phyloP scores from a whole-genome alignment of 169 alveolate genomes.

The Babesia ovata region DNA sequence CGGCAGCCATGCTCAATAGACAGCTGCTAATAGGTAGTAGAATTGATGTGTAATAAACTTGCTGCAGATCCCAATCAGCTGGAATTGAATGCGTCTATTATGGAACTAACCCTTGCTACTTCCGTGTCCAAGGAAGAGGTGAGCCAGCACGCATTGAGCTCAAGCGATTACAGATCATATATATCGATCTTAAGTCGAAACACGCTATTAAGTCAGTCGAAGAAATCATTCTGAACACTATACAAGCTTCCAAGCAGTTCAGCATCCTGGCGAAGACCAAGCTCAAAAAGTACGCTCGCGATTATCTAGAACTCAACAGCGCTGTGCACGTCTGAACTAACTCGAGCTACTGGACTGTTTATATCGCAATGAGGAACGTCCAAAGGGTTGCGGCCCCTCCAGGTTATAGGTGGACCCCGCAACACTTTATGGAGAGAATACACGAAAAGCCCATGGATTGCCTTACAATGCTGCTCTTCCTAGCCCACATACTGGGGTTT shows the following conservation, averaged over 20 bases:
- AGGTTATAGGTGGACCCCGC: constrained; percentile 47
- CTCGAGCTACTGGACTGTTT: background rate
- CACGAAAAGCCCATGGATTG: constrained; percentile 54
- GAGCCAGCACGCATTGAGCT: background rate
- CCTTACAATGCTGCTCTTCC: constrained; percentile 22
- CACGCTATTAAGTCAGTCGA: constrained; percentile 35
- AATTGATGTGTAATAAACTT: background rate
- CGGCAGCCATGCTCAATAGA: constrained; percentile 69
- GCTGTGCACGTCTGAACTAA: constrained; percentile 4
- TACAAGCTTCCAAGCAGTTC: constrained; percentile 40
- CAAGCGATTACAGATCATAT: constrained; percentile 29
- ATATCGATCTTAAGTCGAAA: constrained; percentile 56
- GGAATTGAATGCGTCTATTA: constrained; percentile 56
- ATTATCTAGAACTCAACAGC: constrained; percentile 28
- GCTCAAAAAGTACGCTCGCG: constrained; percentile 33
- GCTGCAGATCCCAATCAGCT: constrained; percentile 60
- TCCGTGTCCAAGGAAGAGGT: constrained; percentile 55
- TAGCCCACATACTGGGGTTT: constrained; percentile 57
- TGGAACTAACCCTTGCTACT: constrained; percentile 48
- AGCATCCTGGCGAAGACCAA: constrained; percentile 39
- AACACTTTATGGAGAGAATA: constrained; percentile 14
- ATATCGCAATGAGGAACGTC: constrained; percentile 13
- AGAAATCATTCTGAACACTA: constrained; percentile 14
- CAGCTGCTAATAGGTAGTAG: constrained; percentile 28
- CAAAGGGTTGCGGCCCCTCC: constrained; percentile 47